A percentile compares a stretch with the other conserved stretches of the same genome.
phyloP scores from a whole-genome alignment of 1,284 basidiomycete genomes.

The Calocybe gambosa region DNA sequence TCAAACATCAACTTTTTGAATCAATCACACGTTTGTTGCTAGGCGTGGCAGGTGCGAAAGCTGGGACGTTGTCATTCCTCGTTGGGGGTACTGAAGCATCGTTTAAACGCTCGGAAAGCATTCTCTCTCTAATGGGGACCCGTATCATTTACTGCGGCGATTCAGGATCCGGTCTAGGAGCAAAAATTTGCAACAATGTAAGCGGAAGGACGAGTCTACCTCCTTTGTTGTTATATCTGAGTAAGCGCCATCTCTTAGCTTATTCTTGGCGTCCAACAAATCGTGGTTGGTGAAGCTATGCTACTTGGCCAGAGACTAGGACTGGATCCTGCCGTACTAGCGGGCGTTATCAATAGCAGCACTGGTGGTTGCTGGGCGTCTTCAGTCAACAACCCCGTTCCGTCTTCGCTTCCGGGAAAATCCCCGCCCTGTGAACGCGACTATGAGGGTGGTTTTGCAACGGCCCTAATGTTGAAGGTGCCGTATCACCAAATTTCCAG shows the following conservation, averaged over 20 bases:
- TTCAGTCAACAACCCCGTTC: slow-evolving; percentile 85
- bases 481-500: neutral
- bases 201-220: slow-evolving; percentile 12
- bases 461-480: slow-evolving; percentile 81
- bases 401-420: slow-evolving; percentile 62
- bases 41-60: slow-evolving; percentile 82
- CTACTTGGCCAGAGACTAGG: slow-evolving; percentile 75
- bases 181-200: slow-evolving; percentile 85
- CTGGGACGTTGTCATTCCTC: slow-evolving; percentile 84
- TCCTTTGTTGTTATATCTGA: slow-evolving; percentile 2
- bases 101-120: slow-evolving; percentile 56
- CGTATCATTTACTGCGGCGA: slow-evolving; percentile 80
- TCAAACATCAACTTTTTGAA: neutral
- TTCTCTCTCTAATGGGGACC: slow-evolving; percentile 72
- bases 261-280: slow-evolving; percentile 71
- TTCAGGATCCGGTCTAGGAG: slow-evolving; percentile 80
- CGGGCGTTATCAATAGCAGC: slow-evolving; percentile 78
- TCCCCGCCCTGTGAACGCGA: slow-evolving; percentile 78
- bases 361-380: slow-evolving; percentile 83
- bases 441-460: slow-evolving; percentile 82
- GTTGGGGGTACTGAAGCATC: slow-evolving; percentile 69
- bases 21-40: slow-evolving; percentile 3
- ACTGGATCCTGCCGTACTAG: slow-evolving; percentile 66
- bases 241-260: slow-evolving; percentile 30
- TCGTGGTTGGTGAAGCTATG: slow-evolving; percentile 81